A percentile compares a stretch with the other conserved stretches of the same genome.
Evolutionary conservation across 768 basidiomycete genomes (phyloP).

Genomic region (Boletus sp.): DNA sequence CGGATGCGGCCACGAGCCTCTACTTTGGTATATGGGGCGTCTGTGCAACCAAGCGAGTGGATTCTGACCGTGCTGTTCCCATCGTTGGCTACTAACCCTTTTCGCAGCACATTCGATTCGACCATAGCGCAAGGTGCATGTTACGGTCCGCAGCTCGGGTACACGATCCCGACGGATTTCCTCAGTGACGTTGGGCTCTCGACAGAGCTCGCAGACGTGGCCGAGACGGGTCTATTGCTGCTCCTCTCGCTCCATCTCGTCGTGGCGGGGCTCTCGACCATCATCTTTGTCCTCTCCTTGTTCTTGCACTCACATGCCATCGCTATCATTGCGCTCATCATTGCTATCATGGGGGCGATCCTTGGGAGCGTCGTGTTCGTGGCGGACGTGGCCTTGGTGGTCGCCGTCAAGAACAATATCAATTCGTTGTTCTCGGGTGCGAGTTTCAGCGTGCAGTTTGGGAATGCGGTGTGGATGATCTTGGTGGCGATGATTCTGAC

Average conservation of each 20-base stretch:
- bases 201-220: slow-evolving; percentile 39
- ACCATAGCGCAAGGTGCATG: slow-evolving; percentile 40
- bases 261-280: slow-evolving; percentile 54
- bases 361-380: slow-evolving; percentile 54
- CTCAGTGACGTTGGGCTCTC: slow-evolving; percentile 44
- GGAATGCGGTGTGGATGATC: slow-evolving; percentile 76
- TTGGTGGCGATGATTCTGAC: slow-evolving; percentile 49
- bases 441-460: slow-evolving; percentile 48
- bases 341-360: slow-evolving; percentile 55
- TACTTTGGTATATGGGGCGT: slow-evolving; percentile 83
- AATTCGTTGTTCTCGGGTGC: slow-evolving; percentile 34
- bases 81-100: background rate
- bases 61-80: too few species aligned
- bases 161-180: slow-evolving; percentile 51
- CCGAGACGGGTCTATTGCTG: slow-evolving; percentile 48
- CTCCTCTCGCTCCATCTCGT: slow-evolving; percentile 71
- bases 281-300: slow-evolving; percentile 50
- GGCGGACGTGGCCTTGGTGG: slow-evolving; percentile 59
- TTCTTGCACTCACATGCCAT: slow-evolving; percentile 56
- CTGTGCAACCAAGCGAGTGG: slow-evolving; percentile 55
- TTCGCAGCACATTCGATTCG: slow-evolving; percentile 9
- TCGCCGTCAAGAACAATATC: slow-evolving; percentile 48
- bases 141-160: slow-evolving; percentile 64
- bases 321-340: slow-evolving; percentile 56
- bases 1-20: slow-evolving; percentile 55